These are phyloP conservation scores for Pyrenochaeta sp. DNA, from an alignment of 2,329 filamentous ascomycete genomes.

Conservation along the genomic window DNA sequence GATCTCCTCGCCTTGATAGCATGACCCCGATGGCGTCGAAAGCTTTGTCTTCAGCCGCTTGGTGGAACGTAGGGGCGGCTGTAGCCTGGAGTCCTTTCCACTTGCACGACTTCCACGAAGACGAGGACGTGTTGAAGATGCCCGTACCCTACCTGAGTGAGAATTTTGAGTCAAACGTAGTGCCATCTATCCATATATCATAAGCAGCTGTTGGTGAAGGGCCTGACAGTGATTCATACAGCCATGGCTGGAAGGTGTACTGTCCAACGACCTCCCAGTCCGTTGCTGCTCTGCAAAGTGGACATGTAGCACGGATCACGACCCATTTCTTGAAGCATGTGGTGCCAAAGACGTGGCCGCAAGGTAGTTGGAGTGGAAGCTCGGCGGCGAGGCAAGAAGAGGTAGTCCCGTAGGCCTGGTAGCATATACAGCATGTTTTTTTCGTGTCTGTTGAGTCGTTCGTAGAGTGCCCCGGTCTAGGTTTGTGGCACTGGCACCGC, in stretches of 20 bases:
- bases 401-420: constrained; percentile 11
- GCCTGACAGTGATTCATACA: background rate
- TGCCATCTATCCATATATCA: constrained; percentile 1
- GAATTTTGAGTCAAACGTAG: too few species aligned
- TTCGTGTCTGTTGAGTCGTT: constrained; percentile 2
- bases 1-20: too few species aligned
- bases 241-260: too few species aligned
- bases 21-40: too few species aligned
- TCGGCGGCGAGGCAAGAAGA: constrained; percentile 9
- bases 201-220: background rate
- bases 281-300: constrained; percentile 16
- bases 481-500: too few species aligned
- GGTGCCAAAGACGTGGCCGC: constrained; percentile 24
- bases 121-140: too few species aligned
- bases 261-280: background rate
- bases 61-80: too few species aligned
- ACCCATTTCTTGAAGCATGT: constrained; percentile 20
- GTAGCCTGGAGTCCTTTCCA: too few species aligned
- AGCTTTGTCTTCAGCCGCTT: too few species aligned
- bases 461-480: background rate
- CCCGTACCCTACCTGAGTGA: too few species aligned
- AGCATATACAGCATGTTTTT: constrained; percentile 21
- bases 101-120: too few species aligned
- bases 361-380: constrained; percentile 15
- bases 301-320: constrained; percentile 16